Conservation (phyloP, 257 asterid species). For the Ilex aquifolium region DNA sequence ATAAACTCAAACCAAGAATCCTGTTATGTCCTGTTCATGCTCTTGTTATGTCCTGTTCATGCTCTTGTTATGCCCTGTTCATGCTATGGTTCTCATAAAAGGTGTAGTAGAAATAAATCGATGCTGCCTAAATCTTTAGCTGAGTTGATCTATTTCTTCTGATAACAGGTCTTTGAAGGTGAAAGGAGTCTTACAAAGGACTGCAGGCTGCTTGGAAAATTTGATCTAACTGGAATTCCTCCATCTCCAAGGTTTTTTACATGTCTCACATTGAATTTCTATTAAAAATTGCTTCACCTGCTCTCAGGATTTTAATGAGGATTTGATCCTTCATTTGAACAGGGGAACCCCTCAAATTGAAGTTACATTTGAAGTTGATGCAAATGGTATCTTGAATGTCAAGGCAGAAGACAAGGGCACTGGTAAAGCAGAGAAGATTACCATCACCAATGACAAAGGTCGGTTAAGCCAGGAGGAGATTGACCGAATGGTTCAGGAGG, state of each 20-base stretch:
- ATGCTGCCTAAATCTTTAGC: neutral
- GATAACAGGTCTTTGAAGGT: slow-evolving; percentile 77
- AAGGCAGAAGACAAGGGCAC: slow-evolving; percentile 98
- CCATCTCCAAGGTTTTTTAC: slow-evolving; percentile 84
- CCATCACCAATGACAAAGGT: slow-evolving; percentile 97
- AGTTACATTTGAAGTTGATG: slow-evolving; percentile 93
- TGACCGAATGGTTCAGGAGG: slow-evolving; percentile 86
- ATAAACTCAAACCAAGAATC: neutral
- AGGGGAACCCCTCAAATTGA: slow-evolving; percentile 98
- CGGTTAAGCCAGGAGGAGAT: slow-evolving; percentile 92
- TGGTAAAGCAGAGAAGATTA: slow-evolving; percentile 80
- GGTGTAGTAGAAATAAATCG: no score
- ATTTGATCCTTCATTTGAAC: slow-evolving; percentile 13
- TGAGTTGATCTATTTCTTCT: neutral
- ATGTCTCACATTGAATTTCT: neutral
- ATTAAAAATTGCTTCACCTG: neutral
- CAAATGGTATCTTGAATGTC: slow-evolving; percentile 83
- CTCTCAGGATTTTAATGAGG: neutral
- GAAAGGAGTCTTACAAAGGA: slow-evolving; percentile 95
- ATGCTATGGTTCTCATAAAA: no score
- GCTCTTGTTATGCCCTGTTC: no score
- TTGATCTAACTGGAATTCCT: slow-evolving; percentile 79
- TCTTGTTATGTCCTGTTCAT: no score
- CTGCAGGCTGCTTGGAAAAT: slow-evolving; percentile 84
- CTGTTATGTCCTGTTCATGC: no score